Percentiles rank a stretch among this genome's conserved stretches.
Conservation (phyloP, 495 filamentous ascomycete genomes). For the Hypoxylon lienhwacheense region DNA sequence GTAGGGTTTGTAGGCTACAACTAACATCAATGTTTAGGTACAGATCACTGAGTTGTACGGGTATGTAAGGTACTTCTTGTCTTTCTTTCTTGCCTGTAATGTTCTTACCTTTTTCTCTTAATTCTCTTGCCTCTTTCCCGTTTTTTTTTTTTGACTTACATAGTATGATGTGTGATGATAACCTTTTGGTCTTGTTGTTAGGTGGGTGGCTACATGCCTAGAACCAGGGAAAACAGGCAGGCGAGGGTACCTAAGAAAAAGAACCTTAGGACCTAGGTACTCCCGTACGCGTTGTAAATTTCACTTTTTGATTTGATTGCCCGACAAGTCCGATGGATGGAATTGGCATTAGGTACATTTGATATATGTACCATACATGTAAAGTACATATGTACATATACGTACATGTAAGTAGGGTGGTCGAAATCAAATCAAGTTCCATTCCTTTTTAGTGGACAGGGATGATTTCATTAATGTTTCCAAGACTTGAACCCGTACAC, state of each 20-base stretch:
- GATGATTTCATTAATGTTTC: constrained; percentile 5
- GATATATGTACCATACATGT: too few relatives aligned
- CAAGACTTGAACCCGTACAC: neutral
- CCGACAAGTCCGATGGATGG: constrained; percentile 24
- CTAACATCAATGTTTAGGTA: too few relatives aligned
- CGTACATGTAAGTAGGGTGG: neutral
- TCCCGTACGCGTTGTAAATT: constrained; percentile 1
- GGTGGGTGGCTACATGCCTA: constrained; percentile 29
- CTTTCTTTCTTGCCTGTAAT: too few relatives aligned
- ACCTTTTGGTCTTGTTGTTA: neutral
- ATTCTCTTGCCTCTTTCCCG: too few relatives aligned
- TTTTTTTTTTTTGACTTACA: too few relatives aligned
- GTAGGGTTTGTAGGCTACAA: too few relatives aligned
- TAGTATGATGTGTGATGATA: neutral
- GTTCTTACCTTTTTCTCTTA: too few relatives aligned
- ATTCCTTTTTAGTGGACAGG: neutral
- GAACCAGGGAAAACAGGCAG: constrained; percentile 10
- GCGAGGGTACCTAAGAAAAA: neutral
- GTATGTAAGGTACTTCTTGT: too few relatives aligned
- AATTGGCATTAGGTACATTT: constrained; percentile 22
- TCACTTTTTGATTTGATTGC: constrained; percentile 15
- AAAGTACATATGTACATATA: neutral
- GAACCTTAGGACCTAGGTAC: neutral
- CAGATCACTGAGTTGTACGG: too few relatives aligned
- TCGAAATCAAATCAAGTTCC: constrained; percentile 3